Evolutionary conservation across 371 early-diverging fungal genomes (phyloP), one percentile per base, ranked within the genome.

Genomic region (Actinomucor elegans): DNA sequence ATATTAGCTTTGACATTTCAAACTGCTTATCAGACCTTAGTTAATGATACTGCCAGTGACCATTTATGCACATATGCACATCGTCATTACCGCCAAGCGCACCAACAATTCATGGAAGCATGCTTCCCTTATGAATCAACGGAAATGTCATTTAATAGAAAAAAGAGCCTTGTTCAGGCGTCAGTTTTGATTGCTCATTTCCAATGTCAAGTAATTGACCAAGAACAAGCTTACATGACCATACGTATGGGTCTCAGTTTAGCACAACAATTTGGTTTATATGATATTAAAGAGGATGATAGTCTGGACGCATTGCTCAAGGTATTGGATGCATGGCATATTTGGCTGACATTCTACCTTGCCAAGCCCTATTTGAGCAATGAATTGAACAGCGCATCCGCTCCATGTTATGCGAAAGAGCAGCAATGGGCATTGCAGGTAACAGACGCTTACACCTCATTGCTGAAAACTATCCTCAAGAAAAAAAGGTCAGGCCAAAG

Each of bases 111-210:
- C 55, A n/a, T 64, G 2, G 46, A 53, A 11, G n/a, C 37, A 1
- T 56, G 55, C 20, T 72, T 66, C 42, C 55, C 62, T 14, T 27
- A 40, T 48, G 6, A 42, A 52, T 9, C 26, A 48, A 24, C 44
- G 17, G 23, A 34, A 35, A 58, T 20, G 5, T 40, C 14, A 23
- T 60, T 51, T 4, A n/a, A n/a, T n/a, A n/a, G n/a, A n/a, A n/a
- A n/a, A n/a, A n/a, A n/a, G n/a, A n/a, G n/a, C n/a, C 15, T 76
- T 0, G 24, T 57, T 1, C 64, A 62, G 8, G 54, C 65, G 1
- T 44, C 76, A 14, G 51, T 76, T 8, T 37, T 76, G 3, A 55
- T 76, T 5, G 42, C 66, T 10, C 76, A 76, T 36, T 76, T 67
- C 36, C 66, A 70, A 31, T 70, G 73, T 18, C 48, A 57, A 20